phyloP scores from a whole-genome alignment of 2,329 filamentous ascomycete genomes.

The Lasiodiplodia hormozganensis region DNA sequence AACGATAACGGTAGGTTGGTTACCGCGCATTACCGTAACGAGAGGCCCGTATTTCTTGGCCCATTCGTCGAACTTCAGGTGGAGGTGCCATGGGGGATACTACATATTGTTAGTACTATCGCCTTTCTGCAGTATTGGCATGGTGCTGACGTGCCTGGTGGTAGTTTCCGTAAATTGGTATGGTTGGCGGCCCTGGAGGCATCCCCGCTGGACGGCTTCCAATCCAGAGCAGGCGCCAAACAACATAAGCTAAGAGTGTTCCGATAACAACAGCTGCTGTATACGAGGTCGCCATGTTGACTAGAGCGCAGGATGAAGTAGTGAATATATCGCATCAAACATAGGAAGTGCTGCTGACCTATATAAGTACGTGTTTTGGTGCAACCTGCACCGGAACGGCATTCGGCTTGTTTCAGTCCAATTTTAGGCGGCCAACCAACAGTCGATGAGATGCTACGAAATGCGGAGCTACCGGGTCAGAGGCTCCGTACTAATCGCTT shows the following conservation, averaged over 20 bases:
- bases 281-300: no score
- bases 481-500: no score
- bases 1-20: background rate
- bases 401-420: no score
- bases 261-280: no score
- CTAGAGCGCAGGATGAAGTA: no score
- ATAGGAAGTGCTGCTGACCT: no score
- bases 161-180: background rate
- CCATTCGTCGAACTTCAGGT: slow-evolving; percentile 58
- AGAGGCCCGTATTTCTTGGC: slow-evolving; percentile 60
- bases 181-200: background rate
- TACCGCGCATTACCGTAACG: slow-evolving; percentile 59
- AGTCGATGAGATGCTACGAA: no score
- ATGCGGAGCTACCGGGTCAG: no score
- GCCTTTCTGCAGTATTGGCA: background rate
- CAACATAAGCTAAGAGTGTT: background rate
- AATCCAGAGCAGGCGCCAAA: background rate
- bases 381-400: no score
- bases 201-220: background rate
- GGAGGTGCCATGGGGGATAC: background rate
- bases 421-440: no score
- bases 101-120: background rate
- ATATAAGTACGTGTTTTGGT: no score
- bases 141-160: background rate
- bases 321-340: no score